Base-by-base conservation (phyloP, 371 early-diverging fungal species). In the Mortierella sp. region DNA sequence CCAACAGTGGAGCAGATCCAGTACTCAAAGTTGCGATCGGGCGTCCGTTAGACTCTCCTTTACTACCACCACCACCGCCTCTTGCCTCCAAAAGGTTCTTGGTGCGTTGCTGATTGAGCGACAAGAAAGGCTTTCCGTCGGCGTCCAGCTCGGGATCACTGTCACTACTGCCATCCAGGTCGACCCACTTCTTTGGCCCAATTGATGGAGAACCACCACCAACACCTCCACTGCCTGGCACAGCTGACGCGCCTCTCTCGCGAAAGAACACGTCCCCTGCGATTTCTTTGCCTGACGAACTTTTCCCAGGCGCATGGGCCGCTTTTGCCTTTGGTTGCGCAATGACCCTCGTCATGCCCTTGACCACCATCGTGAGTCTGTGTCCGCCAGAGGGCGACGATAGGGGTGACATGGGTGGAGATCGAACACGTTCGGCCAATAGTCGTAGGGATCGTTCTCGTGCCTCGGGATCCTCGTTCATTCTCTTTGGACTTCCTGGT, bases 391-490 rank as follows among this genome's bases (percentile, higher is more conserved):
- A n/a, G 71, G n/a, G 13, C 64, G 7, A 22, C 48, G 58, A 39
- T 9, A 74, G 24, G 13, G 73, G 71, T 5, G 67, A 44, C 31
- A 70, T 65, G 1, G 74, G 74, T 1, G 83, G 83, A n/a, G 83
- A 78, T 45, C 73, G 78, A 39, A 83, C 73, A 29, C 83, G 75
- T 31, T 83, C 83, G n/a, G 79, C 66, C 55, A 83, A 34, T 16
- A 83, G 48, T n/a, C 79, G 73, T 29, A 83, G 68, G 5, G 83
- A 83, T 29, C 83, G 83, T 45, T 83, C 83, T 52, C 83, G 72
- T 9, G 83, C 83, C 40, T 78, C 76, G 8, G 76, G 76, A 68
- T 83, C 83, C 16, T 83, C 83, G 5, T 68, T 71, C 13, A n/a
- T 64, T 8, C 83, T 71, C 58, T 83, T 78, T 6, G 83, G 83